Conservation (phyloP, 805 yeast species). For the Ogataea corticis region DNA sequence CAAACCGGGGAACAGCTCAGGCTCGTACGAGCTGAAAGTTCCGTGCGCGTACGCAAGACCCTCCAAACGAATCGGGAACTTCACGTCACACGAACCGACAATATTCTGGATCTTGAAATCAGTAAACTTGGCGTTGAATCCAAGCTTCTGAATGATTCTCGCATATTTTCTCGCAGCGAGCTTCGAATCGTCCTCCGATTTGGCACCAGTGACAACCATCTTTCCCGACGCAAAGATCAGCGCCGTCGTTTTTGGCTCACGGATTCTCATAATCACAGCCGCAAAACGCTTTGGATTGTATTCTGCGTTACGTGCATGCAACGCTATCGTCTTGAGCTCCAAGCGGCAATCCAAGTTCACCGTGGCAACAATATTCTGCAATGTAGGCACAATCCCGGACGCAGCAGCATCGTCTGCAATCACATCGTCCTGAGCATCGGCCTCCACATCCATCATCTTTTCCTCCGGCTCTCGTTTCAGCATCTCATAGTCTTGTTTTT, state of each 20-base stretch:
- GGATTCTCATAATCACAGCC: conserved; percentile 98
- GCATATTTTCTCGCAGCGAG: conserved; percentile 97
- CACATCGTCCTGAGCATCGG: conserved; percentile 26
- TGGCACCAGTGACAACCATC: conserved; percentile 99
- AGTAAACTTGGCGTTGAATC: conserved; percentile 96
- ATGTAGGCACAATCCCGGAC: conserved; percentile 94
- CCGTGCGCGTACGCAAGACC: conserved; percentile 98
- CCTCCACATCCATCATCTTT: conserved; percentile 32
- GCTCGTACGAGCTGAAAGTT: conserved; percentile 97
- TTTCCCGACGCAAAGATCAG: conserved; percentile 97
- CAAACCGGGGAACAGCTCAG: conserved; percentile 96
- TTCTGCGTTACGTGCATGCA: conserved; percentile 98
- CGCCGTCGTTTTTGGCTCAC: conserved; percentile 98
- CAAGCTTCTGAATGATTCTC: conserved; percentile 95
- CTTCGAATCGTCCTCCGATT: conserved; percentile 97
- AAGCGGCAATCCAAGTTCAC: conserved; percentile 94
- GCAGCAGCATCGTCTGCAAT: conserved; percentile 65
- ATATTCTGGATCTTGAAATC: conserved; percentile 98
- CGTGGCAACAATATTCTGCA: conserved; percentile 95
- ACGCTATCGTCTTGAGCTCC: conserved; percentile 94
- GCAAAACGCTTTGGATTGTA: conserved; percentile 99
- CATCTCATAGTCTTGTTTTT: conserved; percentile 25
- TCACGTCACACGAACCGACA: conserved; percentile 98
- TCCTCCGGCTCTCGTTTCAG: conserved; percentile 25
- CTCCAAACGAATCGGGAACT: conserved; percentile 95